Conservation (phyloP, 2,329 filamentous ascomycete species). For the Lasiodiplodia gonubiensis region DNA sequence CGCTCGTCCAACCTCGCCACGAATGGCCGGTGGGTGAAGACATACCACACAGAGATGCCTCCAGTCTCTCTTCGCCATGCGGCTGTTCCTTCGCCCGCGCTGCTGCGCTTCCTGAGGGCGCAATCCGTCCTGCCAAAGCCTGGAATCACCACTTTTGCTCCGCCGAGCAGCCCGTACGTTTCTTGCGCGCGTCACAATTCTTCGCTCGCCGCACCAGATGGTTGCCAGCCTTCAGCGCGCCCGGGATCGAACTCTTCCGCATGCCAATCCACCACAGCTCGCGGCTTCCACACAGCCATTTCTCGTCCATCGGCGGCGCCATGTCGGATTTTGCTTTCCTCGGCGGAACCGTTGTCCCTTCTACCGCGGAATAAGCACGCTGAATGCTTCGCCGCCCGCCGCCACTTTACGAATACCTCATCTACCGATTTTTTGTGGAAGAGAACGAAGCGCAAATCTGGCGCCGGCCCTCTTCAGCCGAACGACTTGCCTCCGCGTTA, state of each 20-base stretch:
- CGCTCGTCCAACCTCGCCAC: constrained; percentile 12
- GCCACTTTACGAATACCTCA: constrained; percentile 34
- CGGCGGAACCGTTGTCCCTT: not conserved
- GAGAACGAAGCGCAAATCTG: constrained; percentile 41
- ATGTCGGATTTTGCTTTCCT: not conserved
- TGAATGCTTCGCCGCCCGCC: not conserved
- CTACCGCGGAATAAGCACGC: not conserved
- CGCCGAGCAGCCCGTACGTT: constrained; percentile 8
- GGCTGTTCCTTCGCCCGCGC: constrained; percentile 43
- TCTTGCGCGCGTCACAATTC: not conserved
- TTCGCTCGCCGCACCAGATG: not conserved
- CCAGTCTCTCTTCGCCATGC: constrained; percentile 40
- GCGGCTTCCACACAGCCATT: not conserved
- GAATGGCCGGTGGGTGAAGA: constrained; percentile 12
- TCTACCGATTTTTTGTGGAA: constrained; percentile 33
- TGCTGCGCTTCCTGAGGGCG: constrained; percentile 45
- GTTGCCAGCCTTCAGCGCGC: not conserved
- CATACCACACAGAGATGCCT: constrained; percentile 40
- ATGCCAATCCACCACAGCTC: not conserved
- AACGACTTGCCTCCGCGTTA: constrained; percentile 21
- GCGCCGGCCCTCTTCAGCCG: constrained; percentile 48
- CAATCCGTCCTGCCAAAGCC: constrained; percentile 34
- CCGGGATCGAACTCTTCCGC: not conserved
- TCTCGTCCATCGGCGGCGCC: not conserved
- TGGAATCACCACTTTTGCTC: not conserved